phyloP scores from a whole-genome alignment of 768 basidiomycete species.

The Pulveroboletus frians region DNA sequence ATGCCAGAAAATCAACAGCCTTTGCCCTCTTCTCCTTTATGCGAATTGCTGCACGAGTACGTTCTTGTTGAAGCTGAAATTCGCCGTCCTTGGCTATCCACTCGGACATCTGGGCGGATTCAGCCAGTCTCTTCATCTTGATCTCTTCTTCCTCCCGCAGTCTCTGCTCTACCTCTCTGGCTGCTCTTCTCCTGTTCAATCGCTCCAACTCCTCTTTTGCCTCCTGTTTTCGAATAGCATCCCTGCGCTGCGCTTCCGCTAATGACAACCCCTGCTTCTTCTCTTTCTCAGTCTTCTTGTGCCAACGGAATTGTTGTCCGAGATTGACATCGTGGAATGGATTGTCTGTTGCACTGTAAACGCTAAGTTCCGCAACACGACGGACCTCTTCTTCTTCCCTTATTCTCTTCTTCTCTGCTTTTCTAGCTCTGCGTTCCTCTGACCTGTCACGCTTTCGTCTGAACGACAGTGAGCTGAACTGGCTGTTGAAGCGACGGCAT shows the following conservation, averaged over 20 bases:
- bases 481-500: not conserved
- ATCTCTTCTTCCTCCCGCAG: conserved; percentile 91
- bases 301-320: conserved; percentile 95
- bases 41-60: conserved; percentile 84
- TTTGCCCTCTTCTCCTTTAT: conserved; percentile 96
- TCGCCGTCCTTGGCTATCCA: conserved; percentile 97
- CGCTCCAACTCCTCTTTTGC: conserved; percentile 94
- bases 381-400: conserved; percentile 87
- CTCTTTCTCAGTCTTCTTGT: conserved; percentile 98
- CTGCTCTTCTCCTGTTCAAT: conserved; percentile 83
- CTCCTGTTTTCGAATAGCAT: conserved; percentile 77
- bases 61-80: conserved; percentile 94
- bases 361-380: conserved; percentile 88
- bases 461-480: conserved; percentile 8
- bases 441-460: conserved; percentile 85
- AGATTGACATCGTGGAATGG: conserved; percentile 98
- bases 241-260: conserved; percentile 73
- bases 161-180: conserved; percentile 84
- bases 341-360: conserved; percentile 95
- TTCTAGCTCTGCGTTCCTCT: conserved; percentile 79
- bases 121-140: conserved; percentile 81
- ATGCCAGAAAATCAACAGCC: conserved; percentile 95
- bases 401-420: conserved; percentile 80
- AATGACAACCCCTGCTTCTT: conserved; percentile 77
- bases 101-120: conserved; percentile 96